Evolutionary conservation across 2,329 filamentous ascomycete genomes (phyloP), one percentile per base, ranked within the genome.

Genomic region (Ambrosiella xylebori): DNA sequence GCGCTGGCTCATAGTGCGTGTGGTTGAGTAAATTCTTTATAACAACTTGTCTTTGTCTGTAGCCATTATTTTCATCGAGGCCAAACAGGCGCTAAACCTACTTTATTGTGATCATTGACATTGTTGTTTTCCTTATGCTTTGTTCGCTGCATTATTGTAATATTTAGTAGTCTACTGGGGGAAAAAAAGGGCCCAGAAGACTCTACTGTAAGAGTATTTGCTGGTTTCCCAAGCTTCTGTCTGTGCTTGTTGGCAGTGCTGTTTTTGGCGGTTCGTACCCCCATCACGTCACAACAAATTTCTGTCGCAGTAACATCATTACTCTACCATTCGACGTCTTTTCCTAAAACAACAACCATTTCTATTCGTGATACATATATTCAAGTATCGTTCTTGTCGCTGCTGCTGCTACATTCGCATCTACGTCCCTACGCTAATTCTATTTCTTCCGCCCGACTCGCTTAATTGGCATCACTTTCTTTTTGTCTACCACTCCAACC

Each of bases 251-350:
- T 44, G 38, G 52, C 52, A 41, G 38, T 54, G 52, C 52, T 41
- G 39, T 54, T 40, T 40, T 54, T 53, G 51, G 37, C 27, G 51
- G 51, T 53, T 53, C 27, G 51, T n/a, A 38, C 15, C n/a, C 52
- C 38, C 52, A 54, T 54, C 52, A 54, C 38, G 52, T 44, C 37
- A 54, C 38, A 36, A 54, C 52, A 44, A 17, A 41, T 54, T 54
- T 41, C 39, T 54, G 27, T 36, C 47, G 47, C 47, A 15, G 19
- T 35, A 27, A 35, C 35, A 51, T 35, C 13, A 35, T 51, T n/a
- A 7, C 19, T 35, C 35, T 49, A 49, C 11, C 11, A 15, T 47
- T 47, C 44, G n/a, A 13, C 44, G 8, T 47, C 44, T 47, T 47
- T 47, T 17, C 13, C 19, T 5, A 47, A 15, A 47, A n/a, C 44